phyloP scores from a whole-genome alignment of 1,284 basidiomycete genomes.

The Trichosporon sp. region DNA sequence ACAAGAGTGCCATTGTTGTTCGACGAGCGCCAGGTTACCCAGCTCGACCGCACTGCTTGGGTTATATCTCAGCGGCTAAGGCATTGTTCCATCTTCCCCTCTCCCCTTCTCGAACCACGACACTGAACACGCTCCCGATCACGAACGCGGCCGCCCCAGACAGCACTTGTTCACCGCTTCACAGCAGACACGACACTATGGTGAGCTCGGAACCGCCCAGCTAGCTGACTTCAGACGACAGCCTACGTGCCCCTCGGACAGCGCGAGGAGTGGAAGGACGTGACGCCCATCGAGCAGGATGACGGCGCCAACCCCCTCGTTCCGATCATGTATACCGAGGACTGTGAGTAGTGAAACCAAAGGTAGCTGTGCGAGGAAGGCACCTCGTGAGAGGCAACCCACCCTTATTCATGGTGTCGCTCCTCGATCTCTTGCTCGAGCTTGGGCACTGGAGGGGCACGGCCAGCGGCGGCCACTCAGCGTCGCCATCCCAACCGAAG shows the following conservation, averaged over 20 bases:
- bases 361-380: background rate
- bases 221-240: background rate
- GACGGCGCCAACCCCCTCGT: constrained; percentile 71
- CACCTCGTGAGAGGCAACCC: background rate
- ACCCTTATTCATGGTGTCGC: too few relatives aligned
- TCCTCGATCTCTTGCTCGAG: too few relatives aligned
- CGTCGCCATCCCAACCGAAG: too few relatives aligned
- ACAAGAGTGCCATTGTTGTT: background rate
- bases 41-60: background rate
- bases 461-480: too few relatives aligned
- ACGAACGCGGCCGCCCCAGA: background rate
- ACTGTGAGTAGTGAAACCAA: constrained; percentile 61
- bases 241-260: constrained; percentile 57
- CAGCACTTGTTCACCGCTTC: background rate
- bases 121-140: background rate
- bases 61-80: background rate
- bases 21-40: background rate
- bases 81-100: background rate
- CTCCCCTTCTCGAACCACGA: background rate
- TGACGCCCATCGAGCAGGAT: constrained; percentile 73
- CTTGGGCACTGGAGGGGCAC: too few relatives aligned
- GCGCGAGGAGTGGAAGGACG: constrained; percentile 70
- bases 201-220: background rate
- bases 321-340: constrained; percentile 77
- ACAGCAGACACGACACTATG: background rate